These are phyloP conservation scores for Colletotrichum caudatum DNA, from an alignment of 2,329 filamentous ascomycete species.

Conservation along the genomic window DNA sequence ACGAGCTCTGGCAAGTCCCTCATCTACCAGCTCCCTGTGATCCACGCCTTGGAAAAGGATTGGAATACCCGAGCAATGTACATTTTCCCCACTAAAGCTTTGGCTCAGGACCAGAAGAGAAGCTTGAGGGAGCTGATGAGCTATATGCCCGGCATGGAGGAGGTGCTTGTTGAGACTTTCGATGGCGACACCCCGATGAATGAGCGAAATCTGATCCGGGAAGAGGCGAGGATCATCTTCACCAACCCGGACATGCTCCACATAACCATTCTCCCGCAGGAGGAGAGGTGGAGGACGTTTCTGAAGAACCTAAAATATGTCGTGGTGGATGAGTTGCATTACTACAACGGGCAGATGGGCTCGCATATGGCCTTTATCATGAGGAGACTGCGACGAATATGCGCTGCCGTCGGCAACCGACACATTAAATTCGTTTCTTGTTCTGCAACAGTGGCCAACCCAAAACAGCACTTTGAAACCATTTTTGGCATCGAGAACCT, in stretches of 20 bases:
- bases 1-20: conserved; percentile 97
- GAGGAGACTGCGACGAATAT: conserved; percentile 87
- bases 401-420: conserved; percentile 88
- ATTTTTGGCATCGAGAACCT: conserved; percentile 92
- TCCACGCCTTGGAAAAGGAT: conserved; percentile 87
- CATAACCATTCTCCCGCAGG: conserved; percentile 91
- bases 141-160: conserved; percentile 82
- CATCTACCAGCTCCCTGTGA: conserved; percentile 96
- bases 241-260: conserved; percentile 99
- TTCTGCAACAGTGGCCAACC: conserved; percentile 96
- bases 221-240: conserved; percentile 92
- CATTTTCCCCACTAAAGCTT: conserved; percentile 96
- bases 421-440: conserved; percentile 93
- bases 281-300: conserved; percentile 89
- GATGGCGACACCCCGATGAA: conserved; percentile 93
- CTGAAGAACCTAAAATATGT: conserved; percentile 91
- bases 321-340: conserved; percentile 91
- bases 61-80: conserved; percentile 87
- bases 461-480: conserved; percentile 88
- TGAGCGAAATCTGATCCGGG: conserved; percentile 82
- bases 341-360: conserved; percentile 95
- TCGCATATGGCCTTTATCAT: conserved; percentile 96
- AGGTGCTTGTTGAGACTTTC: conserved; percentile 88
- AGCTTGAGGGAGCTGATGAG: conserved; percentile 87
- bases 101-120: conserved; percentile 93